Evolutionary conservation across 1,284 basidiomycete species (phyloP).

Genomic region (Cryptococcus neoformans): DNA sequence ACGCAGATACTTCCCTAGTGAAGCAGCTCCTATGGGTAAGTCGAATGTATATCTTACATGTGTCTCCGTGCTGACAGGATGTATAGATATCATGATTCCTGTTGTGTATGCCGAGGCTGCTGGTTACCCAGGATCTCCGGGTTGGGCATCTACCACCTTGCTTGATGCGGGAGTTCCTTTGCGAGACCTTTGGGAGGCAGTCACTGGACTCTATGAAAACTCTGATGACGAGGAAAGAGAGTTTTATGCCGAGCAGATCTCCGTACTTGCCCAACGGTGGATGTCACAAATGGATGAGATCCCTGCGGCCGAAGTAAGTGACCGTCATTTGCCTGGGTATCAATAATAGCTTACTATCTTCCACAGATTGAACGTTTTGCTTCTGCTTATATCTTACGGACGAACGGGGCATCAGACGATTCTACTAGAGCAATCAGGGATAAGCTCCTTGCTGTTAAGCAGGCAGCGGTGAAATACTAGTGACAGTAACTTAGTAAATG

Average conservation of each 20-base stretch:
- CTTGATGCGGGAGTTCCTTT: conserved; percentile 36
- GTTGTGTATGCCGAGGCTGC: conserved; percentile 25
- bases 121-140: conserved; percentile 4
- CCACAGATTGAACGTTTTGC: conserved; percentile 39
- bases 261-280: conserved; percentile 26
- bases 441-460: conserved; percentile 31
- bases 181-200: conserved; percentile 38
- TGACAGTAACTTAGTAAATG: too few relatives aligned
- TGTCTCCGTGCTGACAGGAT: not conserved
- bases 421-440: conserved; percentile 26
- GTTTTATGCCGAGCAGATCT: conserved; percentile 44
- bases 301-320: conserved; percentile 38
- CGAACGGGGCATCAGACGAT: conserved; percentile 19
- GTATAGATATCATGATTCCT: conserved; percentile 37
- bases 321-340: not conserved
- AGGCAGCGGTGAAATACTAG: conserved; percentile 29
- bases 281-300: conserved; percentile 26
- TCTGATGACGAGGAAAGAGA: conserved; percentile 30
- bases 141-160: conserved; percentile 37
- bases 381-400: conserved; percentile 33
- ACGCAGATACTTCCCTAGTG: conserved; percentile 83
- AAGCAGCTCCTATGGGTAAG: conserved; percentile 80
- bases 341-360: not conserved
- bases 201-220: conserved; percentile 32
- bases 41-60: not conserved